Evolutionary conservation across 2,329 filamentous ascomycete genomes (phyloP), one percentile per base, ranked within the genome.

Genomic region (Colletotrichum acutatum): DNA sequence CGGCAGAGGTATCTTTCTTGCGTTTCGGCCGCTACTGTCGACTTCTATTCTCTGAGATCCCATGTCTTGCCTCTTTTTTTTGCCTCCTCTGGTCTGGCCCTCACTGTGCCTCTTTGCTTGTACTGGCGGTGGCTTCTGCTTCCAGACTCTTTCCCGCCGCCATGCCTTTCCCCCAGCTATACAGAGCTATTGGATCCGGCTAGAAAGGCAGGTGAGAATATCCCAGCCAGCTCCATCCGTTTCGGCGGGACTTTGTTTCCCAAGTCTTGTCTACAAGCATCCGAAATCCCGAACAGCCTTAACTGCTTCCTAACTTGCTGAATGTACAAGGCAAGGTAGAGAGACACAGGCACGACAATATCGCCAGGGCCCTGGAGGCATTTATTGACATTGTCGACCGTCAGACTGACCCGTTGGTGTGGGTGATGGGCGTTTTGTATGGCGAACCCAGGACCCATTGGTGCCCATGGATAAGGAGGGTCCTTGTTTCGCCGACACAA

Each of bases 401-500:
- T 56, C 53, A 66, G 34, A 58, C n/a, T 37, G 28, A 53, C 42
- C 19, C 12, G 56, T n/a, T 24, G 49, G 30, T 57, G 32, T 64
- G 65, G 58, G 58, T 69, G 69, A 58, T 64, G 70, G 66, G 69
- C 30, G 26, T 34, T 46, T 28, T 59, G 60, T 46, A 61, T 54
- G 59, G 60, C 66, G 28, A 60, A 42, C 60, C 60, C 70, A 34
- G 66, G 70, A 72, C 60, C 66, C 26, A 60, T 72, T 26, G 24
- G 37, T 69, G 59, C 24, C 46, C 54, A 42, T 70, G 60, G 70
- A 65, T 46, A 70, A 72, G 70, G 65, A 72, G 56, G 66, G 66
- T 22, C 70, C 70, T 46, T 72, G 70, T 72, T 70, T 57, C 66
- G 60, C 34, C 32, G 32, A 37, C 70, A 64, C 54, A 61, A 57